A percentile compares a stretch with the other conserved stretches of the same genome.
phyloP scores from a whole-genome alignment of 441 rosid genomes.

The Populus trichocarpa region DNA sequence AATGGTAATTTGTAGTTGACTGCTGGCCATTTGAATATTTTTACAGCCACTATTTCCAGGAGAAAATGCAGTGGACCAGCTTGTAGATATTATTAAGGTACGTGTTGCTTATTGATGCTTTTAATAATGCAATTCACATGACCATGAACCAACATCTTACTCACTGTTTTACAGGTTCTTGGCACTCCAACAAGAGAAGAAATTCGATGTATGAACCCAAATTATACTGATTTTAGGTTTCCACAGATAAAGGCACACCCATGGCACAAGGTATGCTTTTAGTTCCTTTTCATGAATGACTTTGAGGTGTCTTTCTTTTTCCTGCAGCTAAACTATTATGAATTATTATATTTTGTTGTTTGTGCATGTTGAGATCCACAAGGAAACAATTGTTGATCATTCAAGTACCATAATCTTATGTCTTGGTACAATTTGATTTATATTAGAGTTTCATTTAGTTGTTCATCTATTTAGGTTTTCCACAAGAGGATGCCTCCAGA shows the following conservation, averaged over 20 bases:
- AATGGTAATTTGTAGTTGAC: not conserved
- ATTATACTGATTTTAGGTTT: conserved; percentile 87
- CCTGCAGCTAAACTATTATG: not conserved
- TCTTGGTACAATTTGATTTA: not conserved
- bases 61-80: conserved; percentile 98
- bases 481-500: conserved; percentile 98
- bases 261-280: conserved; percentile 82
- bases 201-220: conserved; percentile 98
- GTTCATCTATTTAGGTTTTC: conserved; percentile 52
- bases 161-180: conserved; percentile 57
- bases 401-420: not conserved
- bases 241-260: conserved; percentile 99
- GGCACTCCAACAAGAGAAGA: conserved; percentile 99
- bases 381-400: not conserved
- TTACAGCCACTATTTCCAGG: conserved; percentile 93
- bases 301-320: not conserved
- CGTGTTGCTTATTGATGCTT: conserved; percentile 7
- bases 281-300: not conserved
- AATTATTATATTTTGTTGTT: not conserved
- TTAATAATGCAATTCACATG: not conserved
- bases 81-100: conserved; percentile 96
- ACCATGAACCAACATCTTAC: conserved; percentile 10
- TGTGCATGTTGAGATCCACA: not conserved
- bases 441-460: not conserved
- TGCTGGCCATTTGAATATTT: conserved; percentile 1